Base-by-base conservation (phyloP, 371 early-diverging fungal species). In the Rhizopus arrhizus region DNA sequence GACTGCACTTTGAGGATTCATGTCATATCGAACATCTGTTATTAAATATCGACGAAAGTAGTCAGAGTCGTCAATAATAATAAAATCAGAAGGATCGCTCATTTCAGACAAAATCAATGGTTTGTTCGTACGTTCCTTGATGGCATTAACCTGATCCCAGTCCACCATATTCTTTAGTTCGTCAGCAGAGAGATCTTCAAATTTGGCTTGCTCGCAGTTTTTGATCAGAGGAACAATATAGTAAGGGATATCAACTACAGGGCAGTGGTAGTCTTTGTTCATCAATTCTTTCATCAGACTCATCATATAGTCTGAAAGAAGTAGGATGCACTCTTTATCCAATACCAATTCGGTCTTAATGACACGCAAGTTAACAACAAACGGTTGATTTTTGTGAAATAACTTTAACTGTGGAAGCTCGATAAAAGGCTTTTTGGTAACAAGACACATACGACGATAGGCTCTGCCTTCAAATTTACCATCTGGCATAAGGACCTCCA, bases 21-120 rank as follows among this genome's bases (percentile, higher is more conserved):
- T 38, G 36, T 83, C 80, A 16, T 64, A 22, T 10, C 80, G 56
- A 22, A 89, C 73, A 0, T 69, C 59, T 13, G 67, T 66, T 4
- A 90, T 69, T 58, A 83, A 74, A 63, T 89, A 91, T 33, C 84
- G 77, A 12, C 89, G 81, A 9, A 65, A 49, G 32, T 80, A 77
- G 35, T 86, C 85, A 8, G 78, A 65, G 8, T 68, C 53, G 61
- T 90, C 85, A 15, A 82, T 66, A 0, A 92, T 57, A 22, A 88
- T 78, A 0, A 68, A 55, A 40, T 83, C 82, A 9, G 64, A 33
- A 3, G 82, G 43, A 2, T 60, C 50, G 0, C 40, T 8, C 4
- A 31, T 28, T 10, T 47, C 59, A 5, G 56, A 52, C 9, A 64
- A 32, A 28, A 34, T 15, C 28, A 78, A 48, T 0, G 64, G 54